Base-by-base conservation (phyloP, 306 rosid genomes). In the Rosa multiflora region DNA sequence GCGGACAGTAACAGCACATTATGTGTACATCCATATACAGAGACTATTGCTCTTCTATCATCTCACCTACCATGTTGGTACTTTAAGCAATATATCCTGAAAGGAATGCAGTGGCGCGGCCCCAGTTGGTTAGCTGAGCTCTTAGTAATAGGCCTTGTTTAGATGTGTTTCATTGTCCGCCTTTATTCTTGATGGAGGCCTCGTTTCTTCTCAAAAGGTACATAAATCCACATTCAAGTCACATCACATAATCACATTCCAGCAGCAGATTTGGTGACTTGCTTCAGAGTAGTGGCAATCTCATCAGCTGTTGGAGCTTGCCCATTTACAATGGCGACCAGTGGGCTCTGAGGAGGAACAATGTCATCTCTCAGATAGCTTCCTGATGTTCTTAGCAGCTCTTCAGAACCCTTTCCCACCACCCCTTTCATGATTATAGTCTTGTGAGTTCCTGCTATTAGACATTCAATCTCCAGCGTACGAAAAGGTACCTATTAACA, bases 361-460 rank as follows among this genome's bases (percentile, higher is more conserved):
- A 82, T 77, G 70, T 94, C 98, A 7, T 85, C 96, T 75, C 86
- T 91, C 2, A 74, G 87, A 72, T 90, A 91, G 80, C 97, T 94
- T 79, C 94, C 98, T 12, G 89, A 77, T 76, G 96, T 83, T 88
- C 97, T 82, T 29, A 88, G 90, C 47, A 88, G 83, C 79, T 88
- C 83, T 40, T 88, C 91, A 29, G 91, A 88, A 40, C 93, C 96
- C 62, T 85, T 88, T 40, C 81, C 51, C 21, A 84, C 90, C 67
- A 83, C 82, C 6, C 90, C 97, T 78, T 92, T 94, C 91, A 94
- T 76, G 77, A 88, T 77, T 63, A 94, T 82, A 64, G 96, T 90
- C 88, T 89, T 91, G 81, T 94, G 97, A 73, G 92, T 88, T 85
- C 98, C 98, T 5, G 96, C 72, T 79, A 94, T 94, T 96, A 94